A percentile compares a stretch with the other conserved stretches of the same genome.
These are phyloP conservation scores for Tagetes erecta DNA, from an alignment of 129 eudicot species.

Conservation along the genomic window DNA sequence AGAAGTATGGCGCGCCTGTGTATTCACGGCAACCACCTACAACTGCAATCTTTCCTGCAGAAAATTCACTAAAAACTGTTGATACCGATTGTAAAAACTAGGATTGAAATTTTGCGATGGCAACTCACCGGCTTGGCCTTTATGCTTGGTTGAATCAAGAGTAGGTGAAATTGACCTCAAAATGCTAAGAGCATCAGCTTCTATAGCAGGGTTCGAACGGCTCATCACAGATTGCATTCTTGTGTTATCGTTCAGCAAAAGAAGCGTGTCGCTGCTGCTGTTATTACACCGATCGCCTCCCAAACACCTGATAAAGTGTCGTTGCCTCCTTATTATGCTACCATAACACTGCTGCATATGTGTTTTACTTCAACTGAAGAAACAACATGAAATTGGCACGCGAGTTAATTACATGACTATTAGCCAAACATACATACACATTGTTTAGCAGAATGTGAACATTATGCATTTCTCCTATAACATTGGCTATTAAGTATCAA, in stretches of 20 bases:
- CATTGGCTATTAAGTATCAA: too few relatives aligned
- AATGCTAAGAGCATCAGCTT: slow-evolving; percentile 62
- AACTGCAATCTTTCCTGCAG: slow-evolving; percentile 84
- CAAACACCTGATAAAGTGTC: slow-evolving; percentile 57
- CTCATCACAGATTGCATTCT: slow-evolving; percentile 55
- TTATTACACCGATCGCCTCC: slow-evolving; percentile 19
- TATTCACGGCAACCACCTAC: slow-evolving; percentile 98
- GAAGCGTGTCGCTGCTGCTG: slow-evolving; percentile 22
- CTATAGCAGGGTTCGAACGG: slow-evolving; percentile 41
- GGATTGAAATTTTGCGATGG: not conserved
- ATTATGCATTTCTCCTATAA: too few relatives aligned
- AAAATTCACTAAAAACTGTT: not conserved
- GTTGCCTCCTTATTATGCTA: slow-evolving; percentile 64
- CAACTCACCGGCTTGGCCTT: slow-evolving; percentile 93
- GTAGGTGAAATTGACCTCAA: slow-evolving; percentile 73
- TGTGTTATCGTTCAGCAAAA: slow-evolving; percentile 7
- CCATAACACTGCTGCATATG: slow-evolving; percentile 46
- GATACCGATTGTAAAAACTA: not conserved
- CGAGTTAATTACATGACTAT: too few relatives aligned
- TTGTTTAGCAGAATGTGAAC: too few relatives aligned
- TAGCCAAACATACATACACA: too few relatives aligned
- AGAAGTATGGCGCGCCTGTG: slow-evolving; percentile 96
- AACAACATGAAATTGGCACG: not conserved
- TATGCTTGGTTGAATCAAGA: slow-evolving; percentile 66
- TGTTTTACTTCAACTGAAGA: slow-evolving; percentile 26